phyloP scores from a whole-genome alignment of 2,329 filamentous ascomycete genomes.

The Cytospora mali region DNA sequence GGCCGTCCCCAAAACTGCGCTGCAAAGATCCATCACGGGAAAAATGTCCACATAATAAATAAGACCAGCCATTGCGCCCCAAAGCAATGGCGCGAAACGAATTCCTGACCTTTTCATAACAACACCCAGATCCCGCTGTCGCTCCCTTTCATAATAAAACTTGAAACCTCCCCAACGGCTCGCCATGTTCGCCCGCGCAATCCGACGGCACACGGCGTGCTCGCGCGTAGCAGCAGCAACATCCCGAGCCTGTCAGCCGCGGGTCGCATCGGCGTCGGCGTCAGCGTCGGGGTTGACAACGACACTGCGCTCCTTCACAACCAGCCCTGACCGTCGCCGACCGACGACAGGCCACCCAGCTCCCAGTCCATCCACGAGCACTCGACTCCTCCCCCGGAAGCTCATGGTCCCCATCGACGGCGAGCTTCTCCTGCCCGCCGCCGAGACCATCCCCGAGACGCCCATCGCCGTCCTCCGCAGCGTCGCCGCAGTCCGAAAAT shows the following conservation, averaged over 20 bases:
- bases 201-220: conserved; percentile 14
- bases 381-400: conserved; percentile 4
- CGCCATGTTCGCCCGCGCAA: conserved; percentile 24
- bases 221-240: conserved; percentile 19
- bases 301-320: conserved; percentile 1
- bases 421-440: conserved; percentile 29
- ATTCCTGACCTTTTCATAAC: conserved; percentile 23
- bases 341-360: not conserved
- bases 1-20: conserved; percentile 28
- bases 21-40: conserved; percentile 26
- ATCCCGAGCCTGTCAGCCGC: not conserved
- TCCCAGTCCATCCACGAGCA: not conserved
- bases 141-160: not conserved
- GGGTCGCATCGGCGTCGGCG: not conserved
- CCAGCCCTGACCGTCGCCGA: not conserved
- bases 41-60: conserved; percentile 11
- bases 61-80: conserved; percentile 13
- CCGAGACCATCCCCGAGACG: conserved; percentile 56
- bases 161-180: not conserved
- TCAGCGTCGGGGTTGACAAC: too few species aligned
- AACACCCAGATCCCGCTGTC: not conserved
- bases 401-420: conserved; percentile 17
- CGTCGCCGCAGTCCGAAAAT: conserved; percentile 69
- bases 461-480: conserved; percentile 75
- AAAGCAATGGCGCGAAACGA: conserved; percentile 19